Evolutionary conservation across 768 basidiomycete genomes (phyloP).

Genomic region (Xanthoconium stramineum): DNA sequence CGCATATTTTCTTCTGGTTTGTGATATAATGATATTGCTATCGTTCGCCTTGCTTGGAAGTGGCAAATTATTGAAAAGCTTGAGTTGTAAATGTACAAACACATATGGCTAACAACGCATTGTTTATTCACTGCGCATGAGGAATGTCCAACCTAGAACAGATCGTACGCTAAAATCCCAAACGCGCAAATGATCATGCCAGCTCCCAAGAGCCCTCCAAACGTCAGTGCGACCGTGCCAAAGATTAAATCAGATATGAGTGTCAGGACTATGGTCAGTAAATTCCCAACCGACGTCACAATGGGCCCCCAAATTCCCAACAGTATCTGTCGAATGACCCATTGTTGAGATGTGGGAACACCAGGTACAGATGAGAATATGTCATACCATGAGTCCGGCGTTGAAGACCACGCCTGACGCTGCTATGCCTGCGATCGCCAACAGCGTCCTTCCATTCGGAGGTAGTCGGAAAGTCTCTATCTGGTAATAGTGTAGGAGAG

Average conservation of each 20-base stretch:
- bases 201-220: constrained; percentile 75
- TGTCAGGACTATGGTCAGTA: constrained; percentile 93
- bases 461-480: constrained; percentile 71
- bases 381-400: constrained; percentile 75
- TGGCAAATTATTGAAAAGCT: background rate
- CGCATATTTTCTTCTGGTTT: constrained; percentile 35
- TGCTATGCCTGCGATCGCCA: constrained; percentile 66
- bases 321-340: constrained; percentile 50
- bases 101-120: background rate
- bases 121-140: background rate
- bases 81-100: background rate
- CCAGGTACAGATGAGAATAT: background rate
- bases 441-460: constrained; percentile 38
- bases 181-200: constrained; percentile 82
- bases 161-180: constrained; percentile 71
- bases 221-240: constrained; percentile 60
- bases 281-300: constrained; percentile 81
- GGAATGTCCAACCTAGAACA: constrained; percentile 36
- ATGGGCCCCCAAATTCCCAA: constrained; percentile 87
- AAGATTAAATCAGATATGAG: constrained; percentile 76
- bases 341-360: constrained; percentile 4
- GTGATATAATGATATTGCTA: constrained; percentile 43
- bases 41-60: constrained; percentile 11
- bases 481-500: constrained; percentile 63
- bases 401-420: constrained; percentile 76